Evolutionary conservation across 441 rosid species (phyloP).

Genomic region (Cnidoscolus chayamansa): DNA sequence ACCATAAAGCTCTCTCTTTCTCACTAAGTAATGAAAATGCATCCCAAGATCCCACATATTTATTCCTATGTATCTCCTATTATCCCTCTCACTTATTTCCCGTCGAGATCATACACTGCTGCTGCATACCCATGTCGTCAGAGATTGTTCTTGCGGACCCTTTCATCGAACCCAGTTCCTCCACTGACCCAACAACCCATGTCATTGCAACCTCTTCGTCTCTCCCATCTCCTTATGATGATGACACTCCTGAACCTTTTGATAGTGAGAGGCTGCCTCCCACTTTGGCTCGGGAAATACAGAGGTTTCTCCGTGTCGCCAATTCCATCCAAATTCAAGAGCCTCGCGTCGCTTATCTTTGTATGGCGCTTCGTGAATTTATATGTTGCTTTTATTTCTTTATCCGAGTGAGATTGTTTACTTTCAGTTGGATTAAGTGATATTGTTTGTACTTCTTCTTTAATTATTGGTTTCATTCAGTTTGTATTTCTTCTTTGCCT

Average conservation of each 20-base stretch:
- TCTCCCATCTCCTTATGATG: not conserved
- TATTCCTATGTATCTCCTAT: constrained; percentile 16
- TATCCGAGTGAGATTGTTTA: not conserved
- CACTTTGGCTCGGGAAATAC: constrained; percentile 67
- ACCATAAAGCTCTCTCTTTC: not conserved
- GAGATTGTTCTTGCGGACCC: constrained; percentile 80
- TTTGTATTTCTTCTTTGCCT: too few species aligned
- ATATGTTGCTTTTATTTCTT: not conserved
- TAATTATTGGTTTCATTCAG: not conserved
- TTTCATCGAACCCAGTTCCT: constrained; percentile 21
- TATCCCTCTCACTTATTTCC: constrained; percentile 21
- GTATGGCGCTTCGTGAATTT: constrained; percentile 30
- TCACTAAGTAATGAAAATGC: not conserved
- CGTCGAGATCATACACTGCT: not conserved
- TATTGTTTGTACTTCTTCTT: not conserved
- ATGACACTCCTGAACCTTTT: constrained; percentile 54
- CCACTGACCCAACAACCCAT: constrained; percentile 14
- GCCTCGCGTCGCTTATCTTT: constrained; percentile 86
- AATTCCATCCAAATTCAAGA: constrained; percentile 60
- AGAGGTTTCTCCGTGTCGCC: constrained; percentile 85
- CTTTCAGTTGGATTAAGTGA: not conserved
- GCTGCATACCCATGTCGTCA: constrained; percentile 39
- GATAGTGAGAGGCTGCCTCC: constrained; percentile 90
- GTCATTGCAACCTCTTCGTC: constrained; percentile 37
- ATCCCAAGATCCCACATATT: constrained; percentile 4